Evolutionary conservation across 2,329 filamentous ascomycete genomes (phyloP), one percentile per base, ranked within the genome.

Genomic region (Gaeumannomyces tritici): DNA sequence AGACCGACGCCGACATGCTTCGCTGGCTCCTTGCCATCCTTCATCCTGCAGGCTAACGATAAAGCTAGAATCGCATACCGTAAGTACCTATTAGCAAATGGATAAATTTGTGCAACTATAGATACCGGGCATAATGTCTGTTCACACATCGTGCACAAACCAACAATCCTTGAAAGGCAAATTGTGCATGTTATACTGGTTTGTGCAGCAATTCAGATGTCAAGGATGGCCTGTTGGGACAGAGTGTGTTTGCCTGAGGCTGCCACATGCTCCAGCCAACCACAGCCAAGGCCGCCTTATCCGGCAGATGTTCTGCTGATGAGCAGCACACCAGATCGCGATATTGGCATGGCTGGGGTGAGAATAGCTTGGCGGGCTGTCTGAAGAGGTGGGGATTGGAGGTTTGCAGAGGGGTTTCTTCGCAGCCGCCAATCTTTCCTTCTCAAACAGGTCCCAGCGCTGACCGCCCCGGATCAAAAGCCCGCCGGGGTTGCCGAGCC

Each of bases 101-200:
- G 42, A 51, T 9, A 51, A 7, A 6, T 5, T 51, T 51, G 42
- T 51, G 42, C 42, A 51, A 7, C 11, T 51, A 2, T 7, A 21
- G 9, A 4, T 6, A 8, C 1, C 42, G 9, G 6, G 11, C 11
- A n/a, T 5, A 4, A n/a, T 51, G 21, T 33, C 8, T 33, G 12
- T n/a, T n/a, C n/a, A n/a, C n/a, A n/a, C 35, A 51, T 51, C 0
- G 18, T 51, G 42, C 42, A 51, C 42, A 51, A 51, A n/a, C 21
- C 42, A n/a, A n/a, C 4, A 3, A 9, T 1, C 8, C 3, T 9
- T 18, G 9, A 15, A n/a, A 7, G 3, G 7, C 8, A 7, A 5
- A 47, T 47, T n/a, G 21, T 47, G 42, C n/a, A 6, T 15, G 1
- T 15, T 18, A n/a, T 7, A 47, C 21, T 21, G 21, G 18, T 8